Evolutionary conservation across 2,329 filamentous ascomycete species (phyloP), one percentile per base, ranked within the genome.

Genomic region (Hypoxylon sp.): DNA sequence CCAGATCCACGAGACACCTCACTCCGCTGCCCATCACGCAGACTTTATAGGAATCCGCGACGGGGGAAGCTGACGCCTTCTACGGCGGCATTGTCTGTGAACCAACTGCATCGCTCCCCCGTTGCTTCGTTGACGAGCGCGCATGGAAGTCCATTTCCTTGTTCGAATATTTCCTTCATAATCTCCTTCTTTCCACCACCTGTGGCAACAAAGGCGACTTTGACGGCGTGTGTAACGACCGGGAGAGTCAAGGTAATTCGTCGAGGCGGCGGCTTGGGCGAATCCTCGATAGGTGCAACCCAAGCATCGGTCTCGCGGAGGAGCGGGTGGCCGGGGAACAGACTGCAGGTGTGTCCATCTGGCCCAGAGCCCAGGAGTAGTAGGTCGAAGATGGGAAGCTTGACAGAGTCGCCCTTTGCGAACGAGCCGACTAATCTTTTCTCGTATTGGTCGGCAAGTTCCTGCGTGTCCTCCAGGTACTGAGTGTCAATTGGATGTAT

Each of bases 271-370:
- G 93, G 93, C 81, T 99, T 99, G 40, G 94, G 94, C 31, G 91
- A 96, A 76, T 97, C 90, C 66, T 88, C 86, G 67, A 97, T 95
- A 34, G 91, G 84, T 9, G 92, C 88, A 31, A 97, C 91, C 94
- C 94, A 99, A 44, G 93, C 91, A 65, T 86, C 87, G 25, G 83
- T 83, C 76, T 97, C 93, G 59, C 91, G 86, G 61, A 97, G 81
- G 44, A 97, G 81, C 51, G 87, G 83, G 69, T 97, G 93, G 46
- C 88, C 88, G 4, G 94, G 94, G 79, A 99, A 99, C 42, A 99
- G 79, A 64, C 89, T 94, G 85, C 94, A 97, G 23, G 94, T 97
- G 77, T 99, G 94, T 42, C 94, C 94, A 71, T 97, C 94, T 9
- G 94, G 93, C 0, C 94, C 94, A 70, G 90, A 96, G 65, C 94